Percentiles rank a stretch among this genome's conserved stretches.
phyloP scores from a whole-genome alignment of 148 eudicot genomes.

The Mesembryanthemum crystallinum region DNA sequence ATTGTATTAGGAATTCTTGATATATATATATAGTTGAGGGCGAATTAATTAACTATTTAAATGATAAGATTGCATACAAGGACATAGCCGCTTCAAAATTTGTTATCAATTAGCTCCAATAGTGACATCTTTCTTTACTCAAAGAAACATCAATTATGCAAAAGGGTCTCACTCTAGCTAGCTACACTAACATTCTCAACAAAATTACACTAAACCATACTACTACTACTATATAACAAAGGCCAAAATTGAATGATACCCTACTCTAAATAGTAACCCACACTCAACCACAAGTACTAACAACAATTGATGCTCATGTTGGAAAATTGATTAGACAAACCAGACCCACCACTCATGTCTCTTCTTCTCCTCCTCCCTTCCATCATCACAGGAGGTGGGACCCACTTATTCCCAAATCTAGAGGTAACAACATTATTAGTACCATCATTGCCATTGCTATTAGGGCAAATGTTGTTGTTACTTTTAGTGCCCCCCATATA shows the following conservation, averaged over 20 bases:
- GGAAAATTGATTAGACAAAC: slow-evolving; percentile 35
- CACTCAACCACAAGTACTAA: neutral
- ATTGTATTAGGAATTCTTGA: too few species aligned
- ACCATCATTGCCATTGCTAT: neutral
- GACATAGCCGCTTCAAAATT: too few species aligned
- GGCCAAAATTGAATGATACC: slow-evolving; percentile 15
- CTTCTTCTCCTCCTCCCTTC: slow-evolving; percentile 22
- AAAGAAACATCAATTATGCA: too few species aligned
- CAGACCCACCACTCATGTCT: slow-evolving; percentile 22
- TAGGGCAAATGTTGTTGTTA: too few species aligned
- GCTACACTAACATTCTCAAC: neutral
- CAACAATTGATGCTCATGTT: slow-evolving; percentile 33
- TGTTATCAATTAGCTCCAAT: too few species aligned
- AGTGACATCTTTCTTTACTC: too few species aligned
- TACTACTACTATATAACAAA: neutral
- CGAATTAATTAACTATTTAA: too few species aligned
- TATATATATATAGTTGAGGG: too few species aligned
- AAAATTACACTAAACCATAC: neutral
- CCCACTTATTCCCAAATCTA: slow-evolving; percentile 26
- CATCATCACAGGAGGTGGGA: slow-evolving; percentile 11
- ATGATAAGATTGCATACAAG: too few species aligned
- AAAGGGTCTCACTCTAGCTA: neutral
- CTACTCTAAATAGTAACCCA: neutral
- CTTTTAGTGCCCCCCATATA: too few species aligned
- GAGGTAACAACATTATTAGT: neutral